Evolutionary conservation across 495 filamentous ascomycete species (phyloP).

Genomic region (Annulohypoxylon bovei): DNA sequence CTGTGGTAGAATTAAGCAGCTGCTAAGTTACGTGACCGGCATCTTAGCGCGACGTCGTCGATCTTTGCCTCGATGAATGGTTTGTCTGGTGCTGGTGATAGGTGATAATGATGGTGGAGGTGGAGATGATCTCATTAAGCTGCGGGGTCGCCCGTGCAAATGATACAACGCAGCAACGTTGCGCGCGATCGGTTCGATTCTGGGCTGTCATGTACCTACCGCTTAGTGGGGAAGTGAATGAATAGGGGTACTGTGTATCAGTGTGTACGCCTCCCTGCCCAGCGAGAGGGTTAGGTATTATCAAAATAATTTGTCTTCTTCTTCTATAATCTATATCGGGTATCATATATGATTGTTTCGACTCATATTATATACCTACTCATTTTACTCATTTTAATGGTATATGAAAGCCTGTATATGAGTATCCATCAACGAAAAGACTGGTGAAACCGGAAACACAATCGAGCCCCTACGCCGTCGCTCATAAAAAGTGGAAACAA

Average conservation of each 20-base stretch:
- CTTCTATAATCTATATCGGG: not conserved
- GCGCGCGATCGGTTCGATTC: slow-evolving; percentile 21
- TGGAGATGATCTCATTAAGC: slow-evolving; percentile 31
- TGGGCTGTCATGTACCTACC: not conserved
- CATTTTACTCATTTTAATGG: too few relatives aligned
- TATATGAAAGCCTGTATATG: not conserved
- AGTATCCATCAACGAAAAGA: not conserved
- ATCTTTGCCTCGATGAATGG: slow-evolving; percentile 15
- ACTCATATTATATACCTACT: slow-evolving; percentile 2
- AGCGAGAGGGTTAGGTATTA: not conserved
- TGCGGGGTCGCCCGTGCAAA: slow-evolving; percentile 26
- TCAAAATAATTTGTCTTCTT: not conserved
- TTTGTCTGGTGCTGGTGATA: slow-evolving; percentile 15
- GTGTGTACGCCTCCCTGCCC: too few relatives aligned
- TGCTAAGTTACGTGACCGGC: slow-evolving; percentile 19
- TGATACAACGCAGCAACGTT: slow-evolving; percentile 30
- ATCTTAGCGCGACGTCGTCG: slow-evolving; percentile 3
- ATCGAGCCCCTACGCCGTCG: slow-evolving; percentile 29
- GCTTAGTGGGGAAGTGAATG: slow-evolving; percentile 14
- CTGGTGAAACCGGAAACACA: not conserved
- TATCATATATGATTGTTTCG: slow-evolving; percentile 14
- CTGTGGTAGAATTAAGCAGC: not conserved
- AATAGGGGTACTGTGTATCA: slow-evolving; percentile 5
- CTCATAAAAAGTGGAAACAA: slow-evolving; percentile 15
- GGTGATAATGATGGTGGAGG: not conserved